Evolutionary conservation across 2,329 filamentous ascomycete species (phyloP).

Genomic region (Grosmannia clavigera): DNA sequence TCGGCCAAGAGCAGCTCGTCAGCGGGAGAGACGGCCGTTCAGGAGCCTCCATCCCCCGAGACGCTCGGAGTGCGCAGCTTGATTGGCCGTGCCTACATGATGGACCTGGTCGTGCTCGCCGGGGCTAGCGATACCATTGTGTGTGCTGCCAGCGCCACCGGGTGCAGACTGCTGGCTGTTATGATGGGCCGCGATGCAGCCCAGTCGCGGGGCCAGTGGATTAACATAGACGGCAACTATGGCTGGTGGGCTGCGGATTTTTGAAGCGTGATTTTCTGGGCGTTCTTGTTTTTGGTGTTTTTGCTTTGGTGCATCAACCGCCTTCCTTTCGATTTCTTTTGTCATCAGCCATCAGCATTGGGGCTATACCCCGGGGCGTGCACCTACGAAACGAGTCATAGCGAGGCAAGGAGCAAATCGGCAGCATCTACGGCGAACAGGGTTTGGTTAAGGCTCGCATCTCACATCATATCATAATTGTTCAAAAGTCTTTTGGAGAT

Average conservation of each 20-base stretch:
- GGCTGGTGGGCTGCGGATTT: constrained; percentile 33
- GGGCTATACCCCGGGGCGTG: too few species aligned
- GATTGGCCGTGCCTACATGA: constrained; percentile 67
- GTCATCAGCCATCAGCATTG: not conserved
- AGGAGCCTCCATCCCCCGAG: constrained; percentile 27
- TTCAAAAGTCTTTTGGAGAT: not conserved
- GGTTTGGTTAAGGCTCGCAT: not conserved
- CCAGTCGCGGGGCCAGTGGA: constrained; percentile 50
- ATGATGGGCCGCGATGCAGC: constrained; percentile 77
- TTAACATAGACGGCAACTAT: constrained; percentile 65
- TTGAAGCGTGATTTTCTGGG: not conserved
- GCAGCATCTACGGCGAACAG: not conserved
- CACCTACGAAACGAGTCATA: not conserved
- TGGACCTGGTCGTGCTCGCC: constrained; percentile 66
- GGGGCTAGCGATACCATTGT: constrained; percentile 57
- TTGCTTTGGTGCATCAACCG: not conserved
- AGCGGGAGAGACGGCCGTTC: not conserved
- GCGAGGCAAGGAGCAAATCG: not conserved
- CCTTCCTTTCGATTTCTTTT: not conserved
- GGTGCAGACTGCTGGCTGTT: constrained; percentile 64
- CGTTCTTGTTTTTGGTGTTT: not conserved
- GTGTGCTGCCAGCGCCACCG: constrained; percentile 62
- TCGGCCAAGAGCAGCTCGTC: not conserved
- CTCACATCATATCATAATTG: not conserved
- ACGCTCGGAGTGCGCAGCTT: constrained; percentile 59